phyloP scores from a whole-genome alignment of 129 eudicot species.

The Sambucus nigra region DNA sequence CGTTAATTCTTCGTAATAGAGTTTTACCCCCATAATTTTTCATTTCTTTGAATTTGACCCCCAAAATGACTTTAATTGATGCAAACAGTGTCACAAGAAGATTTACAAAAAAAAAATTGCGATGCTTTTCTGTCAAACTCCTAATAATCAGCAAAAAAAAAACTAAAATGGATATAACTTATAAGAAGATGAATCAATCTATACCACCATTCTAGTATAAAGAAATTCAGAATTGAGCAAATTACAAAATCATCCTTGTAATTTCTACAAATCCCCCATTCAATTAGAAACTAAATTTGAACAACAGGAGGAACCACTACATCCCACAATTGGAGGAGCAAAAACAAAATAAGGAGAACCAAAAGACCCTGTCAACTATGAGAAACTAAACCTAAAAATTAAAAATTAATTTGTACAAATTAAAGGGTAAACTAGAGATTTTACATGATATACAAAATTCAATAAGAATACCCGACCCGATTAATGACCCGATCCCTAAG shows the following conservation, averaged over 20 bases:
- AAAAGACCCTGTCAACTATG: neutral
- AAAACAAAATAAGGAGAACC: neutral
- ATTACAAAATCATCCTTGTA: neutral
- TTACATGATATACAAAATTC: conserved; percentile 14
- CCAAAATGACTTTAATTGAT: too few relatives aligned
- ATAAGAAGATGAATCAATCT: too few relatives aligned
- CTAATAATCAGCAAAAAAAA: too few relatives aligned
- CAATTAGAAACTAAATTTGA: conserved; percentile 13
- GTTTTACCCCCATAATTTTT: too few relatives aligned
- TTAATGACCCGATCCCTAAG: conserved; percentile 60
- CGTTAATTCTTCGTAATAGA: too few relatives aligned
- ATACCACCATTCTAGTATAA: too few relatives aligned
- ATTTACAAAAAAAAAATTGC: too few relatives aligned
- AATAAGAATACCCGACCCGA: conserved; percentile 40
- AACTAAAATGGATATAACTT: too few relatives aligned
- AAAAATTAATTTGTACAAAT: conserved; percentile 5
- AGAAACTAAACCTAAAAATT: neutral
- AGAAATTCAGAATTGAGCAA: neutral
- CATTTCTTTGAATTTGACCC: too few relatives aligned
- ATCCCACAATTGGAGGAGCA: neutral
- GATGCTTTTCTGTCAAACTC: too few relatives aligned
- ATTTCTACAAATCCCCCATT: conserved; percentile 8
- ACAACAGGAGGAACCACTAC: conserved; percentile 11
- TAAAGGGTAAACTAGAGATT: conserved; percentile 19
- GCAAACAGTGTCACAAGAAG: too few relatives aligned